Evolutionary conservation across 2,329 filamentous ascomycete species (phyloP).

Genomic region (Calonectria pseudoreteaudii): DNA sequence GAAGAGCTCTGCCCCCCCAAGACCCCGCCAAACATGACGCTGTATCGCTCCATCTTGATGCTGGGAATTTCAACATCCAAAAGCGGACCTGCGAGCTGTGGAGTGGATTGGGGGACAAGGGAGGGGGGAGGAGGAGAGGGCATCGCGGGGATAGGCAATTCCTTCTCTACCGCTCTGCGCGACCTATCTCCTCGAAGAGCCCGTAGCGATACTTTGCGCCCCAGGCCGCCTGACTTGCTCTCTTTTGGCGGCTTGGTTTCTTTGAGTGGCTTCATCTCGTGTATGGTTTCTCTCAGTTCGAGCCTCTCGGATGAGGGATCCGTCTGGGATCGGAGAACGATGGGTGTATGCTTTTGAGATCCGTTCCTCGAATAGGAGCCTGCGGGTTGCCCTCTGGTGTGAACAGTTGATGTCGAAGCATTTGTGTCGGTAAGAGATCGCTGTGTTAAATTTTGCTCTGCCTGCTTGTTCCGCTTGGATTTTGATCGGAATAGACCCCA

Average conservation of each 20-base stretch:
- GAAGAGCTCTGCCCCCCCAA: constrained; percentile 60
- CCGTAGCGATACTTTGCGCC: constrained; percentile 42
- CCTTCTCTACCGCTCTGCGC: constrained; percentile 34
- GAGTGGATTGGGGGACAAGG: constrained; percentile 16
- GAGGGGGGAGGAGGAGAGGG: constrained; percentile 31
- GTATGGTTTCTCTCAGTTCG: constrained; percentile 21
- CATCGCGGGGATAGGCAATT: constrained; percentile 11
- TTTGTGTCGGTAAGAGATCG: constrained; percentile 43
- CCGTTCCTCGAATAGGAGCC: constrained; percentile 23
- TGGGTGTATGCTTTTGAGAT: constrained; percentile 55
- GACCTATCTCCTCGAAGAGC: constrained; percentile 38
- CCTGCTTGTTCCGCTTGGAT: constrained; percentile 46
- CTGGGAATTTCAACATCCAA: constrained; percentile 85
- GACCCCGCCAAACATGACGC: constrained; percentile 89
- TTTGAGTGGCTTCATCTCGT: constrained; percentile 8
- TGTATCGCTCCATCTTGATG: constrained; percentile 87
- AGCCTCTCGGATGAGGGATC: constrained; percentile 44
- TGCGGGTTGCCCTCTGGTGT: constrained; percentile 17
- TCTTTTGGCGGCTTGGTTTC: constrained; percentile 30
- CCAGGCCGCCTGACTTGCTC: constrained; percentile 36
- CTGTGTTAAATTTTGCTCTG: constrained; percentile 28
- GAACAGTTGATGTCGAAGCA: constrained; percentile 35
- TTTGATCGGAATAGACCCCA: constrained; percentile 69
- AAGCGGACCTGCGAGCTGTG: constrained; percentile 48
- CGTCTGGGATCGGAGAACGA: constrained; percentile 57